A percentile compares a stretch with the other conserved stretches of the same genome.
Conservation (phyloP, 2,329 filamentous ascomycete genomes). For the Cercospora berteroae region DNA sequence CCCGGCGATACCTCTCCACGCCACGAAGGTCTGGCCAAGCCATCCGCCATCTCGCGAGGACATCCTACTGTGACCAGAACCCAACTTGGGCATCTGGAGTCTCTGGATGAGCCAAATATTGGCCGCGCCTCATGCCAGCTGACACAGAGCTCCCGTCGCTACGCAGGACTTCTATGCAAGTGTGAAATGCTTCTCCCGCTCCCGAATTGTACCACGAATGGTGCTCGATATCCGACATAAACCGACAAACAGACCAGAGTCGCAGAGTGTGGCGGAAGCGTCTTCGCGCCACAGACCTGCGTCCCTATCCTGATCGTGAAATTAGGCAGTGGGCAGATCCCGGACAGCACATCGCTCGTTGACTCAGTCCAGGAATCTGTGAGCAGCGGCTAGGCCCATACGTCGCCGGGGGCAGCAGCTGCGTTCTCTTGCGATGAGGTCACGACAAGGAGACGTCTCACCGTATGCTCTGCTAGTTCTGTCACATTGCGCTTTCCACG, state of each 20-base stretch:
- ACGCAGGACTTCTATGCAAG: neutral
- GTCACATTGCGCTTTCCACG: neutral
- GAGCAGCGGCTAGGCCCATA: neutral
- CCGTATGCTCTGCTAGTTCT: neutral
- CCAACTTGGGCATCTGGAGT: neutral
- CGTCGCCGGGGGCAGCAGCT: neutral
- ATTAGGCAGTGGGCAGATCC: neutral
- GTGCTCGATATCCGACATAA: neutral
- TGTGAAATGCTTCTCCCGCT: neutral
- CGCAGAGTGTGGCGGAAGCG: neutral
- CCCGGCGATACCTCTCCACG: neutral
- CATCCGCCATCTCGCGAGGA: neutral
- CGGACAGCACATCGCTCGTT: neutral
- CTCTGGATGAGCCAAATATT: neutral
- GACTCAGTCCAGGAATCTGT: neutral
- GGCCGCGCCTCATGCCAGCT: neutral
- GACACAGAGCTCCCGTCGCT: neutral
- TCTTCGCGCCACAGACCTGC: neutral
- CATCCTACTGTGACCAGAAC: neutral
- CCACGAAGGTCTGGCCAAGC: neutral
- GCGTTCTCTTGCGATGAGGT: neutral
- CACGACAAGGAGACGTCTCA: neutral
- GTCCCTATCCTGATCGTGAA: neutral
- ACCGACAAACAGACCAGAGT: neutral
- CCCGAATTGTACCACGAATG: neutral